These are phyloP conservation scores for Viridothelium virens DNA, from an alignment of 495 filamentous ascomycete species.

Conservation along the genomic window DNA sequence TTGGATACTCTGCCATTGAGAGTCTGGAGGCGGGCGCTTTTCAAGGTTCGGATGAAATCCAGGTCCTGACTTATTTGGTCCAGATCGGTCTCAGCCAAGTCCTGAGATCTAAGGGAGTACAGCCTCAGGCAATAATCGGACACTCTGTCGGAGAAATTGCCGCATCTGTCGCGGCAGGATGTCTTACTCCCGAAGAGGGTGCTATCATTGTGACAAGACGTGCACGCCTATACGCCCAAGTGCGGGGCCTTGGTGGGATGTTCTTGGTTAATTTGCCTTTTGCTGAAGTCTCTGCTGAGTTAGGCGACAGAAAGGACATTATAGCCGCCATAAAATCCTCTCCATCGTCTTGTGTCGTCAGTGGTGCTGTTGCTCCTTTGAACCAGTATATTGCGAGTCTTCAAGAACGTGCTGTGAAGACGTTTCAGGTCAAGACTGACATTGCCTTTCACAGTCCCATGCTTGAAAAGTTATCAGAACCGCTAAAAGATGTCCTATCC, in stretches of 20 bases:
- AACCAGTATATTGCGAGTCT: constrained; percentile 4
- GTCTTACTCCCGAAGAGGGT: constrained; percentile 29
- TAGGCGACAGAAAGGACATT: constrained; percentile 10
- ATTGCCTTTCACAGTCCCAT: constrained; percentile 36
- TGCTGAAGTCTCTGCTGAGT: constrained; percentile 32
- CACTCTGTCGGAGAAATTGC: constrained; percentile 60
- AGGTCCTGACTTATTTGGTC: constrained; percentile 27
- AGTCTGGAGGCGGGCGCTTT: constrained; percentile 16
- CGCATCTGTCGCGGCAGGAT: constrained; percentile 36
- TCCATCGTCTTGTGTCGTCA: background rate
- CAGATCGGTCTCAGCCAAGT: constrained; percentile 25
- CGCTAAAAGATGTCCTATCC: constrained; percentile 27
- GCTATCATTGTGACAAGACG: constrained; percentile 32
- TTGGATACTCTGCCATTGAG: constrained; percentile 19
- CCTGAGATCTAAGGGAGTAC: constrained; percentile 26
- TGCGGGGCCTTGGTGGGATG: constrained; percentile 47
- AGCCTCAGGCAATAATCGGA: constrained; percentile 41
- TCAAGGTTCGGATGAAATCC: constrained; percentile 27
- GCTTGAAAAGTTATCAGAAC: constrained; percentile 28
- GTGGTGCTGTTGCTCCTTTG: background rate
- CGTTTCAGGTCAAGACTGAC: constrained; percentile 30
- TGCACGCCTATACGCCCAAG: constrained; percentile 33
- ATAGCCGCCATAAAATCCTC: background rate
- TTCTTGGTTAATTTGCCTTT: constrained; percentile 43
- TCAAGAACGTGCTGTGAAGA: constrained; percentile 26